phyloP scores from a whole-genome alignment of 495 filamentous ascomycete genomes.

The Aspergillus funiculosus region DNA sequence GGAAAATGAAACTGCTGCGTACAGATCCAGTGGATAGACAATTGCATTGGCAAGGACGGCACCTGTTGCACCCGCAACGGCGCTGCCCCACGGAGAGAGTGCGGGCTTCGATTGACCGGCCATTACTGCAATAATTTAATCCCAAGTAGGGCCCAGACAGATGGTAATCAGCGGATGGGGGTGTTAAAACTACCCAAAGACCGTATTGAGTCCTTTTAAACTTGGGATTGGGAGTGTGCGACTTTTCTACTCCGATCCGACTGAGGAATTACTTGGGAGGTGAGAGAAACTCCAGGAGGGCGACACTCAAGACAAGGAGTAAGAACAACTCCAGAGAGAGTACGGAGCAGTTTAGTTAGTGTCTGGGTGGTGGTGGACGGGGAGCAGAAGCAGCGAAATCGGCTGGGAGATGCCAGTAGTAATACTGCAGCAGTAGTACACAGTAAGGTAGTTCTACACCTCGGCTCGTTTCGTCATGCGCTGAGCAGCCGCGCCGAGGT shows the following conservation, averaged over 20 bases:
- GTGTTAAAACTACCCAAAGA: no score
- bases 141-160: not conserved
- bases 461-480: slow-evolving; percentile 27
- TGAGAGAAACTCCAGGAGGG: slow-evolving; percentile 2
- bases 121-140: no score
- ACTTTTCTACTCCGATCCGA: slow-evolving; percentile 7
- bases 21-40: slow-evolving; percentile 98
- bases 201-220: no score
- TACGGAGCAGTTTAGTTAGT: not conserved
- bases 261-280: slow-evolving; percentile 7
- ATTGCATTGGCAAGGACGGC: slow-evolving; percentile 92
- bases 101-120: slow-evolving; percentile 72
- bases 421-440: no score
- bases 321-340: slow-evolving; percentile 1
- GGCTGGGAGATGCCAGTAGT: slow-evolving; percentile 1
- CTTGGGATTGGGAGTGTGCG: no score
- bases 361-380: not conserved
- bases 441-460: slow-evolving; percentile 23
- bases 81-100: slow-evolving; percentile 89
- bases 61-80: slow-evolving; percentile 86
- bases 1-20: slow-evolving; percentile 27
- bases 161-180: no score
- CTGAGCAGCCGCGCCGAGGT: slow-evolving; percentile 38
- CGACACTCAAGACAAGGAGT: not conserved
- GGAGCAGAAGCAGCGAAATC: slow-evolving; percentile 8